Evolutionary conservation across 169 alveolate species (phyloP), one percentile per base, ranked within the genome.

Genomic region (Eimeria maxima): DNA sequence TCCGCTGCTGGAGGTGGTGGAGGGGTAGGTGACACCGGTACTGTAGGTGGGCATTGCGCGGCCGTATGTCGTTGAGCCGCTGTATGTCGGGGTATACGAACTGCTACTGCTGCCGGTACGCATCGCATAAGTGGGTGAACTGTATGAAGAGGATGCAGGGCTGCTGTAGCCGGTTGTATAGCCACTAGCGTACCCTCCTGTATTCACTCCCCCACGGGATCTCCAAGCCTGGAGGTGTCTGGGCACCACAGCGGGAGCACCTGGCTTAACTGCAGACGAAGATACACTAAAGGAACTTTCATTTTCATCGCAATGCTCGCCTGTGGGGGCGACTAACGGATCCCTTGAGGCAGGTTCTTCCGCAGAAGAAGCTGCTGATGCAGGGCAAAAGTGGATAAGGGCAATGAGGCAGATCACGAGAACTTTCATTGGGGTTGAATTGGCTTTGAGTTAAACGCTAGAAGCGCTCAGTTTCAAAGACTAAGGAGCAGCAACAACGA

Each of bases 161-260:
- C 93, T 60, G 93, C 81, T 86, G 80, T 86, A 86, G 74, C 93
- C 22, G 60, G 80, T 27, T 10, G 74, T 57, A 27, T 86, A 86
- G 57, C 93, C 80, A 45, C 38, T 86, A 20, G 93, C 57, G 33
- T 45, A 86, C n/a, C 80, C 69, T 24, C 80, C 81, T 4, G 65
- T 45, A 60, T 80, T 29, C 74, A 42, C 29, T 27, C 91, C 67
- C 57, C 93, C 93, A 7, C 93, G 63, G 14, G 93, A 57, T 8
- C 93, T 78, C 93, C 93, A 86, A 14, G 93, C 80, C 53, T 86
- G 93, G 22, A 86, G 38, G 69, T 86, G 93, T 45, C 93, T 86
- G 27, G 93, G 47, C 42, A 22, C 44, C 7, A 65, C 93, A 18
- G 44, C 93, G 42, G n/a, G 60, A 29, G 44, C 73, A 50, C 4